Conservation (phyloP, 2,329 filamentous ascomycete genomes). For the Talaromyces sp. region DNA sequence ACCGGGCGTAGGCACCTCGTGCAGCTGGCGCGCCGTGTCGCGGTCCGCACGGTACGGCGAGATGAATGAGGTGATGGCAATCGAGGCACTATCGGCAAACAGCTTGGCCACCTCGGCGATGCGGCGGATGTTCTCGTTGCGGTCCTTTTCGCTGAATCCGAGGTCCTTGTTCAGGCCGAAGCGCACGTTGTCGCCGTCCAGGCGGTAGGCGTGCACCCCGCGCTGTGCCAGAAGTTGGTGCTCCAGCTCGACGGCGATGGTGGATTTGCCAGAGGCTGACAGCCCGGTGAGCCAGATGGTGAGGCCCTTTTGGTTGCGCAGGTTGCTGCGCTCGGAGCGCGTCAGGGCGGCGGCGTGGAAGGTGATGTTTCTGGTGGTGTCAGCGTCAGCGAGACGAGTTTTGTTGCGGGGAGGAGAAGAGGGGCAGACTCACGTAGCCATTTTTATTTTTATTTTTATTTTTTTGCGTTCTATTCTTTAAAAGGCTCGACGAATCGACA, state of each 20-base stretch:
- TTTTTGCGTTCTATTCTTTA: neutral
- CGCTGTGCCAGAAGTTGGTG: conserved; percentile 77
- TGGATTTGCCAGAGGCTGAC: conserved; percentile 94
- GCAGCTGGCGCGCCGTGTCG: conserved; percentile 72
- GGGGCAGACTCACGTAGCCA: conserved; percentile 12
- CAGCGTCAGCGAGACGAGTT: neutral
- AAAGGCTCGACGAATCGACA: neutral
- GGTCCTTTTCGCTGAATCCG: conserved; percentile 85
- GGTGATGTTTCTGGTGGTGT: conserved; percentile 40
- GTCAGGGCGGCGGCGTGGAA: conserved; percentile 41
- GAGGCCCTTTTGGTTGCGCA: conserved; percentile 77
- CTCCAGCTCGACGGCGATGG: conserved; percentile 92
- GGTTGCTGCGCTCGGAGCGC: conserved; percentile 33
- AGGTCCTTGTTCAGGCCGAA: conserved; percentile 98
- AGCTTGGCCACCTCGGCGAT: conserved; percentile 96
- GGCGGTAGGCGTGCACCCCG: conserved; percentile 77
- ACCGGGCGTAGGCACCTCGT: conserved; percentile 55
- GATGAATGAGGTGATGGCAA: conserved; percentile 95
- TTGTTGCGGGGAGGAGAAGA: neutral
- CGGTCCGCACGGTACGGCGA: conserved; percentile 88
- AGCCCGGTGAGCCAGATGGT: conserved; percentile 98
- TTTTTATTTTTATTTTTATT: too few species aligned
- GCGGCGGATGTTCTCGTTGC: conserved; percentile 95
- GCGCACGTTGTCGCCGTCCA: conserved; percentile 97
- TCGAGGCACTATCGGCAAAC: conserved; percentile 82